A percentile compares a stretch with the other conserved stretches of the same genome.
Conservation (phyloP, 2,329 filamentous ascomycete species). For the Cladophialophora psammophila region DNA sequence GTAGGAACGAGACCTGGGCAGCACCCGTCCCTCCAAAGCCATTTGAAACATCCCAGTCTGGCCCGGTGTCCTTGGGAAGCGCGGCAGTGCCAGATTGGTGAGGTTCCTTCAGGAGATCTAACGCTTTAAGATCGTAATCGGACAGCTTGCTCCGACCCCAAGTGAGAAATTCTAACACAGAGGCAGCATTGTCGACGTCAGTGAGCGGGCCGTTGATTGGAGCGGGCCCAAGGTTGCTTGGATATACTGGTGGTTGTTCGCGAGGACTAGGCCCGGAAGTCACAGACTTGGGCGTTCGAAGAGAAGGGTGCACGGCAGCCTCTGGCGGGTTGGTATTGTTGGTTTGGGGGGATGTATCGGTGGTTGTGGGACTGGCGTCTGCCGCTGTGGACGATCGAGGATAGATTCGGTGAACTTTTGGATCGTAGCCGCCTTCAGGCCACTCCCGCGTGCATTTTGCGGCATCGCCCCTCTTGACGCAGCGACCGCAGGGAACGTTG, state of each 20-base stretch:
- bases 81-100: slow-evolving; percentile 27
- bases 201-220: slow-evolving; percentile 14
- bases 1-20: slow-evolving; percentile 38
- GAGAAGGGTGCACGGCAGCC: slow-evolving; percentile 24
- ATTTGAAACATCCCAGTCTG: slow-evolving; percentile 40
- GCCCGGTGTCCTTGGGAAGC: slow-evolving; percentile 27
- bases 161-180: slow-evolving; percentile 57
- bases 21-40: slow-evolving; percentile 37
- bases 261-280: slow-evolving; percentile 25
- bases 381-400: slow-evolving; percentile 31
- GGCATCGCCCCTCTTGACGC: slow-evolving; percentile 48
- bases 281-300: slow-evolving; percentile 28
- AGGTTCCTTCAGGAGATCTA: slow-evolving; percentile 50
- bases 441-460: slow-evolving; percentile 46
- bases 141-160: slow-evolving; percentile 52
- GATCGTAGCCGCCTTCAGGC: slow-evolving; percentile 40
- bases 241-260: slow-evolving; percentile 7
- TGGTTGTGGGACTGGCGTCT: slow-evolving; percentile 17
- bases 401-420: slow-evolving; percentile 39
- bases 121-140: slow-evolving; percentile 38
- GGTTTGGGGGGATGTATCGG: slow-evolving; percentile 18
- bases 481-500: slow-evolving; percentile 51
- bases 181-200: slow-evolving; percentile 30
- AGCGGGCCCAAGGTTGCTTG: slow-evolving; percentile 11
- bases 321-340: slow-evolving; percentile 11